Conservation (phyloP, 495 filamentous ascomycete species). For the Hyaloscypha hepaticicola region DNA sequence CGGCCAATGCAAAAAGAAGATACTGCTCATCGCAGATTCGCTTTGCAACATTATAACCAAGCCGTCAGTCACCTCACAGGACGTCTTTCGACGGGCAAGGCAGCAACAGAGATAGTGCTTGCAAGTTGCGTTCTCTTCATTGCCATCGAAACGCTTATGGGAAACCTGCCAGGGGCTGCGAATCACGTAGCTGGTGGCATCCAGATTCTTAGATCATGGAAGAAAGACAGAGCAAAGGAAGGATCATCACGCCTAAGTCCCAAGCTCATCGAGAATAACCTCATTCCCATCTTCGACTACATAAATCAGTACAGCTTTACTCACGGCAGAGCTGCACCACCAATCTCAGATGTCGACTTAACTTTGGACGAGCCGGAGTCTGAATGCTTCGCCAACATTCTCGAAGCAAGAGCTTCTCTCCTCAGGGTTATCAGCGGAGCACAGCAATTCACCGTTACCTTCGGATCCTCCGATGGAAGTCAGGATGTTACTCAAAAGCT, state of each 20-base stretch:
- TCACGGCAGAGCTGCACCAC: neutral
- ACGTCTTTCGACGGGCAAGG: neutral
- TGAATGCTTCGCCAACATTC: neutral
- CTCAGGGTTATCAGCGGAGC: neutral
- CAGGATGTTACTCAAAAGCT: neutral
- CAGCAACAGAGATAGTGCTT: constrained; percentile 1
- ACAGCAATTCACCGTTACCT: neutral
- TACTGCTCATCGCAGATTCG: neutral
- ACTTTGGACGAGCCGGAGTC: neutral
- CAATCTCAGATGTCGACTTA: neutral
- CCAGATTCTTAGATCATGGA: neutral
- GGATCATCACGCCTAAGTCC: neutral
- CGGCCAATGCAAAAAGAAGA: neutral
- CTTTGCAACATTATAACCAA: constrained; percentile 10
- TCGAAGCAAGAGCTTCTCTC: neutral
- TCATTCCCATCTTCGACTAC: constrained; percentile 6
- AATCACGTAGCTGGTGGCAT: neutral
- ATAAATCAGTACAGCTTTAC: neutral
- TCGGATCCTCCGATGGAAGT: neutral
- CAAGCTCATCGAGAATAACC: neutral
- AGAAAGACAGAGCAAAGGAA: neutral
- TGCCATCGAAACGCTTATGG: constrained; percentile 1
- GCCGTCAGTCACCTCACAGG: neutral
- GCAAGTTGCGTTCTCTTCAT: constrained; percentile 2
- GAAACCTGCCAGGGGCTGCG: neutral